phyloP scores from a whole-genome alignment of 2,329 filamentous ascomycete genomes.

The Diplodia seriata region DNA sequence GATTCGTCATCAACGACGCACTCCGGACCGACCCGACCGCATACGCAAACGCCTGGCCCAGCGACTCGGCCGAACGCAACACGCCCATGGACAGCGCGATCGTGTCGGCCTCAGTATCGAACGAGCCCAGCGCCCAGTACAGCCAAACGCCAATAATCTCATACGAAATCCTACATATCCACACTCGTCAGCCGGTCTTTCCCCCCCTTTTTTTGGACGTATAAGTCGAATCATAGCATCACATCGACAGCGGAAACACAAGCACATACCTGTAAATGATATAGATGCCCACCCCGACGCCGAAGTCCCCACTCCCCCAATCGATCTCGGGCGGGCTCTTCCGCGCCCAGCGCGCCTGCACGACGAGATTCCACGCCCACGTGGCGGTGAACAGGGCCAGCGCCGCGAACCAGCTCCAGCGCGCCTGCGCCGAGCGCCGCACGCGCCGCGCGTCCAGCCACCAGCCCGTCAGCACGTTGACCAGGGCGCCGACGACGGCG shows the following conservation, averaged over 20 bases:
- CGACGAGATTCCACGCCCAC: conserved; percentile 57
- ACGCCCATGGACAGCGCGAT: conserved; percentile 59
- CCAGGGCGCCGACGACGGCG: conserved; percentile 54
- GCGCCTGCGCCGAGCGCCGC: conserved; percentile 48
- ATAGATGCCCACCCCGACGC: conserved; percentile 57
- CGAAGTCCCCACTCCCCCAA: conserved; percentile 55
- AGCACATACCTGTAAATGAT: conserved; percentile 47
- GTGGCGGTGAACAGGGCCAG: conserved; percentile 53
- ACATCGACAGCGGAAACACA: too few relatives aligned
- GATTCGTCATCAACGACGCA: conserved; percentile 55
- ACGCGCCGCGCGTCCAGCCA: conserved; percentile 55
- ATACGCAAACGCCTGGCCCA: conserved; percentile 57
- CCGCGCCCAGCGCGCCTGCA: conserved; percentile 42
- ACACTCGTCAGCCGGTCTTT: not conserved
- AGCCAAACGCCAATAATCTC: conserved; percentile 51
- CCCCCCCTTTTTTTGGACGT: too few relatives aligned
- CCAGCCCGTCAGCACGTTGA: conserved; percentile 60
- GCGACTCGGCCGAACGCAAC: conserved; percentile 57
- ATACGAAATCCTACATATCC: conserved; percentile 7
- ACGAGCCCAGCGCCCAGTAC: conserved; percentile 60
- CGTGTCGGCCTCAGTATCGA: conserved; percentile 60
- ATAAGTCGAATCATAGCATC: too few relatives aligned
- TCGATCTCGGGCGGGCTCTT: conserved; percentile 48
- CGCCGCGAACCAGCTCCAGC: conserved; percentile 47
- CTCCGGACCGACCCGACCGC: conserved; percentile 57